Base-by-base conservation (phyloP, 2,329 filamentous ascomycete species). In the Trichoderma koningii region DNA sequence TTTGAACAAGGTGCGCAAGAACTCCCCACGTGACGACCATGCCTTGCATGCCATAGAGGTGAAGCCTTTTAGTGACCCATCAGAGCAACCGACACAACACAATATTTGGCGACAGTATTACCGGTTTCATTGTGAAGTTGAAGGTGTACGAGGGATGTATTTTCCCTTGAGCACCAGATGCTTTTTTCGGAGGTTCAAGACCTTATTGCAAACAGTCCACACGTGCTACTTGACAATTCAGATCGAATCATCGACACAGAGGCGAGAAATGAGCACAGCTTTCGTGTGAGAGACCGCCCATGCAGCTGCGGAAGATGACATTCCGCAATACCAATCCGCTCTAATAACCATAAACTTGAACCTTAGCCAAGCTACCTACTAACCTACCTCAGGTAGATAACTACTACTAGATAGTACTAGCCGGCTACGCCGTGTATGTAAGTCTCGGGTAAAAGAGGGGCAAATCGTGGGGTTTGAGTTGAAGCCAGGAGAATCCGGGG, bases 391-490 rank as follows among this genome's bases (percentile, higher is more conserved):
- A 7, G 28, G 28, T 30, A 30, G 28, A 7, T 30, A 30, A 7
- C 28, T 30, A 7, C 21, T 23, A 23, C 21, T 23, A 23, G 21
- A 23, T 23, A 23, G 21, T 23, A 23, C 21, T 23, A 34, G 30
- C 9, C 10, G 30, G 30, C 30, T 7, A 34, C 30, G 9, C 30
- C 30, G 3, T 34, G 28, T 30, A 30, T 9, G 28, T 21, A 38
- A 0, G 23, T 21, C 12, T 42, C 51, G 61, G 61, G 44, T 55
- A 55, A 64, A 56, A 64, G 61, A 62, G 59, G 59, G 48, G 59
- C 59, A 52, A 62, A 34, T 38, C 48, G 38, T 53, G 48, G 48
- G 47, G 57, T 52, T 62, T 14, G 34, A 12, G 34, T 62, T 14
- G 34, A 12, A 12, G 34, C 14, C 34, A 5, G 12, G n/a, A 30